Evolutionary conservation across 2,329 filamentous ascomycete genomes (phyloP).

Genomic region (Alternaria consortialis): DNA sequence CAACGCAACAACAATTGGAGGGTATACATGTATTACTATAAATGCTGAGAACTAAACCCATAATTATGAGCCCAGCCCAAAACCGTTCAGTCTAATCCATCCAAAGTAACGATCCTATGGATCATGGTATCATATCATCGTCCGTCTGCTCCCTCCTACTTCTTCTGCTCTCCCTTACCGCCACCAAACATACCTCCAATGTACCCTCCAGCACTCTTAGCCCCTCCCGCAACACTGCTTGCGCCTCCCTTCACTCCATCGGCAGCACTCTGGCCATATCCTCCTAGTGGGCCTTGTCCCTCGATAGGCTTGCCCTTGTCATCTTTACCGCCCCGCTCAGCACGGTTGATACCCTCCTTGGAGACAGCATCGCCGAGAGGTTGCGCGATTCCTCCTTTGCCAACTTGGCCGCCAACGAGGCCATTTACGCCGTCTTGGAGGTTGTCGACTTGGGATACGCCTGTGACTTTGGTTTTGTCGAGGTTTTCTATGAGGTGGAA

Average conservation of each 20-base stretch:
- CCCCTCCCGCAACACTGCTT: slow-evolving; percentile 31
- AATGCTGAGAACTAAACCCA: background rate
- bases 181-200: slow-evolving; percentile 35
- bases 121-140: slow-evolving; percentile 9
- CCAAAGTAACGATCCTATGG: background rate
- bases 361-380: slow-evolving; percentile 69
- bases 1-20: too few species aligned
- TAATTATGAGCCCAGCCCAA: background rate
- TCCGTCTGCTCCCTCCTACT: slow-evolving; percentile 9
- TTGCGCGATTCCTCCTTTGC: slow-evolving; percentile 72
- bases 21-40: background rate
- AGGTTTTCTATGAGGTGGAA: slow-evolving; percentile 64
- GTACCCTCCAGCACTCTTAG: slow-evolving; percentile 40
- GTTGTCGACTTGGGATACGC: slow-evolving; percentile 71
- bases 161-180: slow-evolving; percentile 30
- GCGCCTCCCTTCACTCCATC: slow-evolving; percentile 46
- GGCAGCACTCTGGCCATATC: slow-evolving; percentile 40
- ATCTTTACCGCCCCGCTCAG: slow-evolving; percentile 71
- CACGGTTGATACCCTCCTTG: slow-evolving; percentile 72
- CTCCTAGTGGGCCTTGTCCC: slow-evolving; percentile 46
- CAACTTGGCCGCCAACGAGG: slow-evolving; percentile 70
- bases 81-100: background rate
- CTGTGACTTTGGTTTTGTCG: slow-evolving; percentile 74
- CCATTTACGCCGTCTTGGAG: slow-evolving; percentile 73
- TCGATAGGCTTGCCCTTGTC: slow-evolving; percentile 62